phyloP scores from a whole-genome alignment of 306 rosid genomes.

The Prinsepia uniflora region DNA sequence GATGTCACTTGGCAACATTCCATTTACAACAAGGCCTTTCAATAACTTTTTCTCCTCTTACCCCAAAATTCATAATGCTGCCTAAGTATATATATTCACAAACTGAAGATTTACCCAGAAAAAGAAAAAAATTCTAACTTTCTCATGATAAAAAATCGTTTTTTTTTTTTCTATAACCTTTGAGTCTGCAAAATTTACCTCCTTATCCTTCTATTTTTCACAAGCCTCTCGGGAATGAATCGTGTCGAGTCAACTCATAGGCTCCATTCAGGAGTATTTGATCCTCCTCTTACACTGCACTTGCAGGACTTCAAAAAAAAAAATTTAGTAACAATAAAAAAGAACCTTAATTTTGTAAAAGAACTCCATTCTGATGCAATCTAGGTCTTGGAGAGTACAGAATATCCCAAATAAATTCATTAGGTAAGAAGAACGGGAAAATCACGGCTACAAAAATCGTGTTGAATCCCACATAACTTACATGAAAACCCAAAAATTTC shows the following conservation, averaged over 20 bases:
- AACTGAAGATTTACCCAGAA: neutral
- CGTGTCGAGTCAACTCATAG: slow-evolving; percentile 47
- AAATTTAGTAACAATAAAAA: slow-evolving; percentile 68
- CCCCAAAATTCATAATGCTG: neutral
- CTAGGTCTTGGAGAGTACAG: too few relatives aligned
- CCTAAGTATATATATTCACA: slow-evolving; percentile 1
- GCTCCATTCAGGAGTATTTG: slow-evolving; percentile 24
- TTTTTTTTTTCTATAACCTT: neutral
- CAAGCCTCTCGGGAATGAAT: slow-evolving; percentile 34
- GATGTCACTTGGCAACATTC: too few relatives aligned
- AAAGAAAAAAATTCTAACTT: neutral
- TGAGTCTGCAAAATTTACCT: slow-evolving; percentile 7
- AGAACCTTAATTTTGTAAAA: slow-evolving; percentile 47
- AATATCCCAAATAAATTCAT: too few relatives aligned
- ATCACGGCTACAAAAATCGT: too few relatives aligned
- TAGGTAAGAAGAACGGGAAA: too few relatives aligned
- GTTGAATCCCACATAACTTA: too few relatives aligned
- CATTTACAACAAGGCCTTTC: neutral
- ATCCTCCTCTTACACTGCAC: slow-evolving; percentile 21
- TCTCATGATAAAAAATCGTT: neutral
- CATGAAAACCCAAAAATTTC: too few relatives aligned
- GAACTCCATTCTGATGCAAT: too few relatives aligned
- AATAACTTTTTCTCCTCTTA: neutral
- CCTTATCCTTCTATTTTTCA: neutral
- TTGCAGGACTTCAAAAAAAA: slow-evolving; percentile 10